Evolutionary conservation across 371 early-diverging fungal species (phyloP), one percentile per base, ranked within the genome.

Genomic region (Entomophthora muscae): DNA sequence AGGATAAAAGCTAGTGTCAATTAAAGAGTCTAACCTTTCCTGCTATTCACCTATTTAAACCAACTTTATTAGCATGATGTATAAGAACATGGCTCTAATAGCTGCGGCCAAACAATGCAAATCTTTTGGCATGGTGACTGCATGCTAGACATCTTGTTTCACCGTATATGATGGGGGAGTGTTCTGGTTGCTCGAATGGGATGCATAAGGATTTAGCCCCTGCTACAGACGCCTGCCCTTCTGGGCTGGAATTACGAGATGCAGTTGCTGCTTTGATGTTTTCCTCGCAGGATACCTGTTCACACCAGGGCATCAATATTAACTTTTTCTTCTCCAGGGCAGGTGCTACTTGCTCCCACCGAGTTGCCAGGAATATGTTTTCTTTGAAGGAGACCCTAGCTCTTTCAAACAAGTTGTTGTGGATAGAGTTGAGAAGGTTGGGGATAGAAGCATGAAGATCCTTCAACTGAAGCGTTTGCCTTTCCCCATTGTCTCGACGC

Each of bases 151-250:
- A 93, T 78, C 87, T 87, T 65, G 86, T 85, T 60, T 76, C 81
- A 63, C 85, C 86, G 58, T 80, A 78, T 55, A 85, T 75, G 63
- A 90, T 81, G 22, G 88, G 84, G 56, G 78, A 77, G 63, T 90
- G 79, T 22, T 75, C 75, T 65, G 93, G 92, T 80, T 96, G 92
- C 57, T 82, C 79, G 71, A 92, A 93, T 23, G 99, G 99, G 72
- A 98, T 94, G 78, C 99, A 99, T 57, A 99, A 84, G 3, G 98
- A 90, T 76, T 99, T 99, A 68, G 98, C 99, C 62, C 99, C 99
- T 93, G 94, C 94, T 26, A 92, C 88, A 60, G 95, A 93, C 63
- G 95, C 98, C 73, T 88, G 85, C 56, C 93, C 95, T 66, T 83
- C 84, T 32, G 86, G 83, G 75, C 89, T 89, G 63, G 81, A 86